These are phyloP conservation scores for Voacanga thouarsii DNA, from an alignment of 257 asterid genomes.

Conservation along the genomic window DNA sequence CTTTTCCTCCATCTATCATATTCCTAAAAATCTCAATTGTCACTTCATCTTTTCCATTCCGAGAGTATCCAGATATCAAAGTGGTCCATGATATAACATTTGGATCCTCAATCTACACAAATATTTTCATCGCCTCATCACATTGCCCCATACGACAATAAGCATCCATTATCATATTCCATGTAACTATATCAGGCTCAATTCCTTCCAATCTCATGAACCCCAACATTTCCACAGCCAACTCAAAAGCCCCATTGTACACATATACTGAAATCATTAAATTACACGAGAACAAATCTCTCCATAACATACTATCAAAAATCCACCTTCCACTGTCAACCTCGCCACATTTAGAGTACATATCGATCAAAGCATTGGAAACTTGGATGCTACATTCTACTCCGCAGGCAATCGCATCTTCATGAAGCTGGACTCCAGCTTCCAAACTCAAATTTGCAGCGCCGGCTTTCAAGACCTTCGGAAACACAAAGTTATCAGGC, in stretches of 20 bases:
- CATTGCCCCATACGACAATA: slow-evolving; percentile 41
- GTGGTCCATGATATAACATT: slow-evolving; percentile 47
- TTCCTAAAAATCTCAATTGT: slow-evolving; percentile 25
- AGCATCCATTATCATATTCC: slow-evolving; percentile 39
- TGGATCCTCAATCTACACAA: slow-evolving; percentile 29
- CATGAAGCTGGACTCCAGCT: slow-evolving; percentile 33
- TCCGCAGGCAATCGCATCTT: slow-evolving; percentile 32
- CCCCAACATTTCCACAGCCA: slow-evolving; percentile 30
- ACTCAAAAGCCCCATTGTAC: slow-evolving; percentile 22
- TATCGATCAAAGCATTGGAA: slow-evolving; percentile 36
- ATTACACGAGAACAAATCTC: slow-evolving; percentile 39
- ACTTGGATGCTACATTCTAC: slow-evolving; percentile 26
- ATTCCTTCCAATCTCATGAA: slow-evolving; percentile 29
- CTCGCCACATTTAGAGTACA: slow-evolving; percentile 39
- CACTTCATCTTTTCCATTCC: slow-evolving; percentile 24
- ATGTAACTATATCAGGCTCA: slow-evolving; percentile 38
- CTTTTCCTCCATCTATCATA: slow-evolving; percentile 24
- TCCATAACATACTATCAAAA: slow-evolving; percentile 31
- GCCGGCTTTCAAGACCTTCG: slow-evolving; percentile 28
- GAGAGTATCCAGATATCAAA: slow-evolving; percentile 40
- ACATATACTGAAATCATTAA: slow-evolving; percentile 37
- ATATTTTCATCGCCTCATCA: slow-evolving; percentile 35
- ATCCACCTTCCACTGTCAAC: slow-evolving; percentile 26
- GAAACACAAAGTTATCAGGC: slow-evolving; percentile 40
- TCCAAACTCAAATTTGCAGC: slow-evolving; percentile 12